A percentile compares a stretch with the other conserved stretches of the same genome.
Conservation (phyloP, 164 flowering plant species). For the Paratinospora sagittata region DNA sequence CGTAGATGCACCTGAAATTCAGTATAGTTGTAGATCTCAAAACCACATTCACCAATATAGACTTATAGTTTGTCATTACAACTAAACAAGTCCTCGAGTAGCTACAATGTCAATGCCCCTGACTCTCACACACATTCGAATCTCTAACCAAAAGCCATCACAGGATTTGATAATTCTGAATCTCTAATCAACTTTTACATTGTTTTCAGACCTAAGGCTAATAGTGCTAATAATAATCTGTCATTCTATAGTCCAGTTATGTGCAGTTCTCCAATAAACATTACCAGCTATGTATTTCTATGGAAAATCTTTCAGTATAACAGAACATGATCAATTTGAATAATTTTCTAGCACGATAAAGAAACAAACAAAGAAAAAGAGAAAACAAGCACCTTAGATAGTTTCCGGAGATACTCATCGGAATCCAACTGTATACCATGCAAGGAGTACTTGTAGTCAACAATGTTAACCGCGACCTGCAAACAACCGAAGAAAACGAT, state of each 20-base stretch:
- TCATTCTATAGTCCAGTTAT: background rate
- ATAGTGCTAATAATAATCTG: too few species aligned
- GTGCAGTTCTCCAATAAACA: background rate
- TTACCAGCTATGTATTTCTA: background rate
- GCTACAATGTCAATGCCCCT: too few species aligned
- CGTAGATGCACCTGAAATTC: conserved; percentile 68
- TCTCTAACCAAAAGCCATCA: too few species aligned
- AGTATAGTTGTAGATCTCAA: background rate
- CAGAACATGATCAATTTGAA: background rate
- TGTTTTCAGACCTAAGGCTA: too few species aligned
- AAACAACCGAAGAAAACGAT: conserved; percentile 1
- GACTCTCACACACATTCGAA: too few species aligned
- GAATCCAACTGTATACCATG: conserved; percentile 39
- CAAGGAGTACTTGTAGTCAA: conserved; percentile 71
- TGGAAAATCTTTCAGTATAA: background rate
- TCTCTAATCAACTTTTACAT: too few species aligned
- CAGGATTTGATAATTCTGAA: too few species aligned
- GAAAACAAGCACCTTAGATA: conserved; percentile 45
- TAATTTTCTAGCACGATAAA: background rate
- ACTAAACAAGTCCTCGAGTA: too few species aligned
- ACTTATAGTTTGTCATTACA: too few species aligned
- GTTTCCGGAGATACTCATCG: conserved; percentile 37
- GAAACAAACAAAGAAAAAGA: background rate
- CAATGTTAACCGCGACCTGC: conserved; percentile 54
- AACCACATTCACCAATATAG: too few species aligned